These are phyloP conservation scores for Rhizopus sp. DNA, from an alignment of 371 early-diverging fungal genomes.

Conservation along the genomic window DNA sequence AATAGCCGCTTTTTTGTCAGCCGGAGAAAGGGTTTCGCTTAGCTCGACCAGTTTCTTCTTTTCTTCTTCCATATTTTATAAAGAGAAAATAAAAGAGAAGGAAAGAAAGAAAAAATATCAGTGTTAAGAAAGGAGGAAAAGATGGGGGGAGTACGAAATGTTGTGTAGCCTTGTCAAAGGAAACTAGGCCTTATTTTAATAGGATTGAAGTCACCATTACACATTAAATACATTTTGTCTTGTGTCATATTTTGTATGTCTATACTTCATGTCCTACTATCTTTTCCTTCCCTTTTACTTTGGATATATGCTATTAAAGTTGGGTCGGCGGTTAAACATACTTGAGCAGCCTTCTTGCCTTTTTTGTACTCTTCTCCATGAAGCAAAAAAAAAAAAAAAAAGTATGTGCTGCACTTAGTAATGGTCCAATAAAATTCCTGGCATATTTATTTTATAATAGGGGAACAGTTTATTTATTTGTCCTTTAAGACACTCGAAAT, in stretches of 20 bases:
- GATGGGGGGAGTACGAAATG: not conserved
- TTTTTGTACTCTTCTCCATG: too few species aligned
- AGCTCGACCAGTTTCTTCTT: slow-evolving; percentile 8
- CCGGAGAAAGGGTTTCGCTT: slow-evolving; percentile 18
- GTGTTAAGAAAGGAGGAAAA: not conserved
- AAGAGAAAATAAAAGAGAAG: slow-evolving; percentile 3
- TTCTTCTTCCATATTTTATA: slow-evolving; percentile 12
- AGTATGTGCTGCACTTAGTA: too few species aligned
- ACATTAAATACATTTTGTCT: not conserved
- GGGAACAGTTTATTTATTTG: too few species aligned
- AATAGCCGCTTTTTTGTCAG: slow-evolving; percentile 23
- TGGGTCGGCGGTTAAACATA: too few species aligned
- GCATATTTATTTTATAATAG: too few species aligned
- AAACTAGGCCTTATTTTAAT: not conserved
- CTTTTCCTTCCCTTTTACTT: too few species aligned
- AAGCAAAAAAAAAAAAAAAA: too few species aligned
- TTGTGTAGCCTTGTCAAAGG: slow-evolving; percentile 2
- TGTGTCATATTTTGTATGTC: not conserved
- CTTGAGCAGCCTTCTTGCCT: too few species aligned
- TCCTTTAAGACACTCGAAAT: too few species aligned
- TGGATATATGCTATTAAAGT: too few species aligned
- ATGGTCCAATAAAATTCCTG: too few species aligned
- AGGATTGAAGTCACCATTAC: not conserved
- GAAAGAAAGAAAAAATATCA: slow-evolving; percentile 9
- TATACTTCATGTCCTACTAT: not conserved